Evolutionary conservation across 2,329 filamentous ascomycete genomes (phyloP), one percentile per base, ranked within the genome.

Genomic region (Magnaporthiopsis poae): DNA sequence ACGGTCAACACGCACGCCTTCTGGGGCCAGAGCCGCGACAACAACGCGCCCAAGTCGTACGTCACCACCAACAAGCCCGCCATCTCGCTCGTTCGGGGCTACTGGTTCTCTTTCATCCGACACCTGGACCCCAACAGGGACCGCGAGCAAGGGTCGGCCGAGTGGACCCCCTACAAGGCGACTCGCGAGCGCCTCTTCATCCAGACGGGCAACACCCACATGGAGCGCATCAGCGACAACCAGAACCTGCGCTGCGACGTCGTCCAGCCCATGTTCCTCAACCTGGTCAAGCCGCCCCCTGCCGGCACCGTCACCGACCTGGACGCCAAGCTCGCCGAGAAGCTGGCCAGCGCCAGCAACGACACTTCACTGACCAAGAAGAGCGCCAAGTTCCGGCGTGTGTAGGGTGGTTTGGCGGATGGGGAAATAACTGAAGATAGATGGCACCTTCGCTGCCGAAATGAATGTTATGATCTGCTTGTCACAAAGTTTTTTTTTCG

Each of bases 81-180:
- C 9, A 80, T 89, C 0, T 79, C 84, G 0, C 76, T 89, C 0
- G 82, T 90, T 35, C 87, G 91, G 72, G 82, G 80, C 0, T 93
- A 92, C 75, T 92, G 89, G 89, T 85, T 86, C 1, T 90, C 86
- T 69, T 93, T 93, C 73, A 86, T 93, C 68, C 78, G 84, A 31
- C 80, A 79, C 0, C 81, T 86, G 52, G 80, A 93, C 74, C 90
- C 90, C 0, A 93, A 92, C 21, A 67, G 52, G 9, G 75, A 80
- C 66, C 79, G 84, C 9, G 69, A 75, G 59, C 52, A 68, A 0
- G 81, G 79, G 0, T 78, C 78, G 61, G 83, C 84, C 2, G 74
- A 75, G 66, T 89, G 86, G 87, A 74, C 77, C 68, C 73, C 74
- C 5, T 86, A 52, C 62, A 25, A 36, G 36, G 62, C 62, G 5